A percentile compares a stretch with the other conserved stretches of the same genome.
phyloP scores from a whole-genome alignment of 1,139 yeast genomes.

The Kluyveromyces sp. region DNA sequence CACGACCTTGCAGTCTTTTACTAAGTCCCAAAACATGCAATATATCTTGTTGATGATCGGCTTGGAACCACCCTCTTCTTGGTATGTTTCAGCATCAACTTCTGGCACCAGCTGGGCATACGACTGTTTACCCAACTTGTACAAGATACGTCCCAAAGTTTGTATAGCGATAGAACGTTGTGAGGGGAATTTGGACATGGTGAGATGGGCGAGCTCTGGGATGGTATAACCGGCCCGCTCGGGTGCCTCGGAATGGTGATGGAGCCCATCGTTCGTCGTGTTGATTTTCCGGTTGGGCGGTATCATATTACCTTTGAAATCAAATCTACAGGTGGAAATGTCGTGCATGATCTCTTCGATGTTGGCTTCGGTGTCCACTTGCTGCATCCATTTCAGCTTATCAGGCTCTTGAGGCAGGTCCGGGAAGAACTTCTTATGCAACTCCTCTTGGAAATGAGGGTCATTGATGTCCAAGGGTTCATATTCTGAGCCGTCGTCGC shows the following conservation, averaged over 20 bases:
- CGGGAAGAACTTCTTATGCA: conserved; percentile 84
- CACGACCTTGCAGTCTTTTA: conserved; percentile 58
- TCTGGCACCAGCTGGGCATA: conserved; percentile 46
- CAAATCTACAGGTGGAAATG: conserved; percentile 71
- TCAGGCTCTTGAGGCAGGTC: conserved; percentile 78
- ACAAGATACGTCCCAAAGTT: conserved; percentile 79
- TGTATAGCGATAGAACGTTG: conserved; percentile 85
- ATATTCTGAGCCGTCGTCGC: conserved; percentile 15
- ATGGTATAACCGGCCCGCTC: conserved; percentile 89
- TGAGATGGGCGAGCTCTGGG: conserved; percentile 69
- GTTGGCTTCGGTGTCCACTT: conserved; percentile 42
- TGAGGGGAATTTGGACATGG: conserved; percentile 73
- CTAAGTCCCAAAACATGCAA: conserved; percentile 68
- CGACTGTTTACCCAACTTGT: conserved; percentile 63
- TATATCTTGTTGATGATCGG: conserved; percentile 33
- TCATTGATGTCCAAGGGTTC: conserved; percentile 54
- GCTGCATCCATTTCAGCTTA: conserved; percentile 87
- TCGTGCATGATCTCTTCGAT: conserved; percentile 47
- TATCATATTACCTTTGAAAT: conserved; percentile 73
- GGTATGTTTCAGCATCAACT: conserved; percentile 35
- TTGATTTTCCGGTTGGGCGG: conserved; percentile 44
- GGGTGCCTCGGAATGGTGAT: conserved; percentile 87
- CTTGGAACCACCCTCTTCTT: conserved; percentile 37
- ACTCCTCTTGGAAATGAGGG: conserved; percentile 68
- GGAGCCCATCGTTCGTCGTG: conserved; percentile 64